Base-by-base conservation (phyloP, 106 monocot genomes). In the Alisma plantagoaquatica region DNA sequence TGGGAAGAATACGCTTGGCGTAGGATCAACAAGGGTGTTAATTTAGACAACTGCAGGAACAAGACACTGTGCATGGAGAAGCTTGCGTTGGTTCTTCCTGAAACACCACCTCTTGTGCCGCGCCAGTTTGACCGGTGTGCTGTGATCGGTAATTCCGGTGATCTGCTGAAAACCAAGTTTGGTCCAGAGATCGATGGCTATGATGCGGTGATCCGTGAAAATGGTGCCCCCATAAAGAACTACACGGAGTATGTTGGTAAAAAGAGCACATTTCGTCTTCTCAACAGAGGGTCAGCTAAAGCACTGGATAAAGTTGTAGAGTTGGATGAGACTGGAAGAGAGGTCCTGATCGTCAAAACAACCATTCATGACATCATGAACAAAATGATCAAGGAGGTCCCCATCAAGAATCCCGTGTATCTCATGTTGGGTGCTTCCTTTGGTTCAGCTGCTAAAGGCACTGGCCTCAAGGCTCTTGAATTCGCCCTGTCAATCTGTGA, bases 361-460 rank as follows among this genome's bases (percentile, higher is more conserved):
- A 98, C 96, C 27, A 98, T 98, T 44, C 96, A 98, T 85, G 96
- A 98, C 70, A 82, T 84, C 58, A 98, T 98, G 96, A 98, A 53
- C 63, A 62, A 85, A 72, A 89, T 98, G 89, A 98, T 98, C 41
- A 6, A 38, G 35, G 35, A 38, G 14, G 35, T 38, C 14, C 35
- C 35, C 6, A 38, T 38, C 35, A 6, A 38, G 6, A 96, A 88
- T 63, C 84, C 78, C 67, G 81, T 98, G 23, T 90, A 98, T 76
- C 84, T 98, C 6, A 82, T 98, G 85, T 59, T 98, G 63, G 98
- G 89, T 42, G 68, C 98, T 51, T 98, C 98, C 6, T 98, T 98
- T 75, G 98, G 98, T 60, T 85, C 98, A 59, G 79, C 90, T 60
- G 98, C 98, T 49, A 98, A 98, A 82, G 98, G 98, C 66, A 98